Base-by-base conservation (phyloP, 768 basidiomycete species). In the Kwoniella mangroviensis region DNA sequence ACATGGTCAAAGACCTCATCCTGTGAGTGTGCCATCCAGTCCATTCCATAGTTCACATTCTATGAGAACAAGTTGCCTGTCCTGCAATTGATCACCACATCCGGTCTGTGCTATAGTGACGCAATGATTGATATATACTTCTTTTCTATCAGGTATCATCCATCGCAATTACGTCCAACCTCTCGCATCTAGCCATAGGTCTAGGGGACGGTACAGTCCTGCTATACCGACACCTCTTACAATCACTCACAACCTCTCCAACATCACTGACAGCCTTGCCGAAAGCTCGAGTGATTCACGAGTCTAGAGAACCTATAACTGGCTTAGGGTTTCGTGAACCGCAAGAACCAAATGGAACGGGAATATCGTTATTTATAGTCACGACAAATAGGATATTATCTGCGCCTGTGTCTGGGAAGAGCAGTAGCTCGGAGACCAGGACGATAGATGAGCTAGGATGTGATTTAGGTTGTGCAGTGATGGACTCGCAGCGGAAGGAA, bases 161-260 rank as follows among this genome's bases (percentile, higher is more conserved):
- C 1, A 85, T 97, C 52, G 92, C 94, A 0, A 85, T 94, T 22
- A 91, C 95, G 0, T 84, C 88, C 6, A 87, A 87, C 19, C 86
- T 97, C 3, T 88, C 92, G 0, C 92, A 94, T 81, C 88, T 99
- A 26, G 91, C 95, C 6, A 88, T 98, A 51, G 97, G 95, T 15
- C 88, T 98, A n/a, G 94, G 90, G 6, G 95, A 98, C 78, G 97
- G 97, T 26, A 92, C 92, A 0, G 95, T 97, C 17, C 86, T 98
- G 10, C 86, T 97, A 17, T 96, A 93, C 81, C 89, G 93, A 7
- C 93, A 98, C 78, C 86, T 98, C 21, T 91, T 95, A 81, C 94
- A 98, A 80, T 94, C 94, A 1, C 86, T 96, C 42, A 87, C 90
- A 2, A 88, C 92, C 1, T 56, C 19, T 88, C 90, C 12, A 83